A percentile compares a stretch with the other conserved stretches of the same genome.
Evolutionary conservation across 129 eudicot species (phyloP).

Genomic region (Lonicera japonica): DNA sequence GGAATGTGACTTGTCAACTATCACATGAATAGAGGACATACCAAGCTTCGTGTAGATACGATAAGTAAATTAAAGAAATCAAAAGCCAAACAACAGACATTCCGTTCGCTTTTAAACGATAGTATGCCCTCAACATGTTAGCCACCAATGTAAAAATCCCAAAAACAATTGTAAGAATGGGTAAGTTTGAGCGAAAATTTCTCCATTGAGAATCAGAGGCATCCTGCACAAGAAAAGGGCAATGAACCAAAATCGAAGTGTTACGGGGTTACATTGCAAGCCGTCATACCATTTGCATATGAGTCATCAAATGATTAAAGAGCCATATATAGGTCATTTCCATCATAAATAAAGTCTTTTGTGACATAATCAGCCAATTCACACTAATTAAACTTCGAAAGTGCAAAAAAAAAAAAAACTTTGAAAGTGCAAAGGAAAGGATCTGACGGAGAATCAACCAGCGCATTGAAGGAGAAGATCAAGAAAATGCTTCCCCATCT

Average conservation of each 20-base stretch:
- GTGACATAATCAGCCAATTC: background rate
- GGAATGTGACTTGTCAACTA: too few species aligned
- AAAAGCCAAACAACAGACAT: conserved; percentile 88
- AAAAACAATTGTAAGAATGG: conserved; percentile 67
- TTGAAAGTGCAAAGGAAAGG: too few species aligned
- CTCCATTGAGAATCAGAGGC: conserved; percentile 95
- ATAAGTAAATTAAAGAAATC: conserved; percentile 66
- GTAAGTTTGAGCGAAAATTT: conserved; percentile 76
- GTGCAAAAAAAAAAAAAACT: too few species aligned
- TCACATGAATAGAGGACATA: conserved; percentile 35
- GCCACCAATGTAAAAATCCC: conserved; percentile 67
- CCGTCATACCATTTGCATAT: background rate
- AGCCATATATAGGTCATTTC: too few species aligned
- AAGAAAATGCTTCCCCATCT: too few species aligned
- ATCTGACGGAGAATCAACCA: too few species aligned
- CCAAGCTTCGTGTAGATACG: conserved; percentile 93
- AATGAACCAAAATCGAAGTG: background rate
- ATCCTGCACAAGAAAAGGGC: conserved; percentile 41
- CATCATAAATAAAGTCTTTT: too few species aligned
- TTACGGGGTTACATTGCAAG: conserved; percentile 3
- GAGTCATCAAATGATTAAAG: too few species aligned
- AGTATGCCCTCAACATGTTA: conserved; percentile 31
- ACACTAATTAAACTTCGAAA: too few species aligned
- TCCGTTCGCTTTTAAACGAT: conserved; percentile 55
- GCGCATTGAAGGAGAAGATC: too few species aligned